These are phyloP conservation scores for Solanum hybrid DNA, from an alignment of 305 asterid species.

Conservation along the genomic window DNA sequence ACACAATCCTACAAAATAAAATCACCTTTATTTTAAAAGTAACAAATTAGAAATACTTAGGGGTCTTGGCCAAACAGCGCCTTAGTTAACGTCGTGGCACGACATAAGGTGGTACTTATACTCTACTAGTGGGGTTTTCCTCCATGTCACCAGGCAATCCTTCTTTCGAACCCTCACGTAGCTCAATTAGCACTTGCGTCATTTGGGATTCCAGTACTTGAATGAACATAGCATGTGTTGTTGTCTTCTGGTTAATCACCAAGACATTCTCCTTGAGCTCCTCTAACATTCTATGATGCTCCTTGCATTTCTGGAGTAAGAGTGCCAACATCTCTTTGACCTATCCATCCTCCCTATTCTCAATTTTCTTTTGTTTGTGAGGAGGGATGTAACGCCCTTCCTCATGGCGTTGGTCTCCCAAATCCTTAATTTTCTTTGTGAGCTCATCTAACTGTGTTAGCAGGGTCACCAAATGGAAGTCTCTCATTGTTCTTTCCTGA, in stretches of 20 bases:
- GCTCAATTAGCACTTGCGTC: not conserved
- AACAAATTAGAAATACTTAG: no score
- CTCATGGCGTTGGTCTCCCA: not conserved
- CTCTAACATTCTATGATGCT: not conserved
- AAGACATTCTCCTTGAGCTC: not conserved
- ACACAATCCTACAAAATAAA: no score
- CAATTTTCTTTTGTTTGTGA: not conserved
- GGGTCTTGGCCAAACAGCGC: no score
- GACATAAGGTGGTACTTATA: no score
- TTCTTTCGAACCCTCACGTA: no score
- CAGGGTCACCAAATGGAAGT: not conserved
- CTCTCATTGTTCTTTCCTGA: not conserved
- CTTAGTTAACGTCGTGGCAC: no score
- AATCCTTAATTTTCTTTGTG: not conserved
- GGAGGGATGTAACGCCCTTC: not conserved
- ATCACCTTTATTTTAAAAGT: no score
- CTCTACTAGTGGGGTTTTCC: no score
- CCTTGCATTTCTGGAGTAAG: not conserved
- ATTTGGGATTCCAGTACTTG: not conserved
- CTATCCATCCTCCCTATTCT: not conserved
- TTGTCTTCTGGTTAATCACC: not conserved
- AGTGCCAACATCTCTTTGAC: not conserved
- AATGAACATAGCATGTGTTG: not conserved
- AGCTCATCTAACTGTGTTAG: not conserved
- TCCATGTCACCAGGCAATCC: no score